Evolutionary conservation across 805 yeast genomes (phyloP).

Genomic region (Myxozyma melibiosi): DNA sequence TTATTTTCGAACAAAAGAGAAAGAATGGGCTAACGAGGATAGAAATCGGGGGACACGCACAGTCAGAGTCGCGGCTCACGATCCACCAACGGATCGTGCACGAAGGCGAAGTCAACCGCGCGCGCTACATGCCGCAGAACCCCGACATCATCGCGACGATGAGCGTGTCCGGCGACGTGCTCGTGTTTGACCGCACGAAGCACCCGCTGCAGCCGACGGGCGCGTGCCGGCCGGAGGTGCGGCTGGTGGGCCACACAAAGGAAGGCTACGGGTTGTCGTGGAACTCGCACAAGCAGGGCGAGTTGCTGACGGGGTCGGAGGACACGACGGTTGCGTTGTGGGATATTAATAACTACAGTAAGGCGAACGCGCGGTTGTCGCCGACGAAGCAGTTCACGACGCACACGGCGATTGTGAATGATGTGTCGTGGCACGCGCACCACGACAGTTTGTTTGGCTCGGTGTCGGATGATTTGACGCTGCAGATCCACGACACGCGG

Average conservation of each 20-base stretch:
- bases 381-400: conserved; percentile 55
- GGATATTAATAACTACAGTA: conserved; percentile 49
- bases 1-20: not conserved
- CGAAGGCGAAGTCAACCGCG: conserved; percentile 66
- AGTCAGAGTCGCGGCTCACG: conserved; percentile 48
- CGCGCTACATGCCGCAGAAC: conserved; percentile 55
- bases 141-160: conserved; percentile 56
- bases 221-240: conserved; percentile 53
- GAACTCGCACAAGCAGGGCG: conserved; percentile 49
- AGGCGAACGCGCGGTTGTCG: conserved; percentile 37
- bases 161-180: conserved; percentile 46
- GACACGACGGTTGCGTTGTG: conserved; percentile 72
- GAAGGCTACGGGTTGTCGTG: conserved; percentile 78
- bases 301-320: conserved; percentile 63
- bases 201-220: conserved; percentile 57
- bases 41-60: conserved; percentile 40
- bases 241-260: conserved; percentile 56
- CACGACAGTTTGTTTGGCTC: conserved; percentile 60
- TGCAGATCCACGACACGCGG: conserved; percentile 65
- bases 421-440: conserved; percentile 58
- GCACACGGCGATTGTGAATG: conserved; percentile 66
- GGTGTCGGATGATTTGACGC: conserved; percentile 65
- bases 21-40: conserved; percentile 1
- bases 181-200: conserved; percentile 61
- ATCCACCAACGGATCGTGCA: conserved; percentile 58